Evolutionary conservation across 768 basidiomycete genomes (phyloP).

Genomic region (Lactarius trivialis): DNA sequence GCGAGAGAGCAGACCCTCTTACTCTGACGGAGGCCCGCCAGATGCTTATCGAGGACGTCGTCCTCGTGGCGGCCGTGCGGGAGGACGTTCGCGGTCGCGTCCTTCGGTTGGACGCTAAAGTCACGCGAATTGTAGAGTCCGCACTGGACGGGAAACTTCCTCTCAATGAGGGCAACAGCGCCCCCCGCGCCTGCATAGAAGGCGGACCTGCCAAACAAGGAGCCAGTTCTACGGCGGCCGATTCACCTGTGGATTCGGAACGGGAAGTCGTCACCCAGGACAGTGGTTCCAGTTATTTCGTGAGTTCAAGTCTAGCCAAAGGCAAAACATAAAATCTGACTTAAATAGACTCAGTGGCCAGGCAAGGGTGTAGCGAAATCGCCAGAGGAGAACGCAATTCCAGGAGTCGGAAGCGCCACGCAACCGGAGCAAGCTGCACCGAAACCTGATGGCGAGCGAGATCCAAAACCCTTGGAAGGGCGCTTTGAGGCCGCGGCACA

Average conservation of each 20-base stretch:
- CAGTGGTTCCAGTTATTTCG: background rate
- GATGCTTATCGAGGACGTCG: conserved; percentile 12
- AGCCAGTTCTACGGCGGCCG: background rate
- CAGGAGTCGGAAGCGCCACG: background rate
- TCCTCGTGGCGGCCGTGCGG: conserved; percentile 4
- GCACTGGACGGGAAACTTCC: background rate
- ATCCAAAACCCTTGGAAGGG: background rate
- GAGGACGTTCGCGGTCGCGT: background rate
- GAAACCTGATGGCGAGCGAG: background rate
- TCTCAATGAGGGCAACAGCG: background rate
- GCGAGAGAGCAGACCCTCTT: conserved; percentile 2
- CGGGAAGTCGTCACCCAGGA: background rate
- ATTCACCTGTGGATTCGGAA: background rate
- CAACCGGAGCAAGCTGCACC: background rate
- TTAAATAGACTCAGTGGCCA: background rate
- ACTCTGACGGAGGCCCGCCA: background rate
- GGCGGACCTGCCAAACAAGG: background rate
- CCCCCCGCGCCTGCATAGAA: background rate
- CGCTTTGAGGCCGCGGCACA: background rate
- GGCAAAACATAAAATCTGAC: background rate
- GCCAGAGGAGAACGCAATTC: background rate
- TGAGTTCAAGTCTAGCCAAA: background rate
- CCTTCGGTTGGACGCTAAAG: background rate
- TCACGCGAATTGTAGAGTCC: background rate
- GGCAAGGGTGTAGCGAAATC: background rate